phyloP scores from a whole-genome alignment of 2,329 filamentous ascomycete species.

The Cladosporium sp. region DNA sequence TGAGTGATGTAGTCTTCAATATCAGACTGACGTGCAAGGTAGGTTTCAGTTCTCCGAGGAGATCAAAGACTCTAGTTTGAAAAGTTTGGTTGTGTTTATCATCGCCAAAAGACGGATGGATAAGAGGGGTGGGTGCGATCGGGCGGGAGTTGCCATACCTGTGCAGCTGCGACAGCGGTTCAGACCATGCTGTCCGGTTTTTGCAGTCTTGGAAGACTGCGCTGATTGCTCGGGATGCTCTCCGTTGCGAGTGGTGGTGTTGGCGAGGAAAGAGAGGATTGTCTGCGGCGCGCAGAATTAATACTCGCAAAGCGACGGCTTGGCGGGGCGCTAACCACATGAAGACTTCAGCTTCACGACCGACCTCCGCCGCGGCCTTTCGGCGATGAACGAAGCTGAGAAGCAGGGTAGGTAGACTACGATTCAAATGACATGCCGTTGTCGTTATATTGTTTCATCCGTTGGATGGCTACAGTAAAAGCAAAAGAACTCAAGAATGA shows the following conservation, averaged over 20 bases:
- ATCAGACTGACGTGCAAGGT: slow-evolving; percentile 88
- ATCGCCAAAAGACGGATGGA: slow-evolving; percentile 51
- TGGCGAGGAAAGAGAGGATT: not conserved
- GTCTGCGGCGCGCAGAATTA: not conserved
- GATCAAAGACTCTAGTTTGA: slow-evolving; percentile 98
- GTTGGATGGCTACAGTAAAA: not conserved
- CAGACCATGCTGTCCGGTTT: slow-evolving; percentile 18
- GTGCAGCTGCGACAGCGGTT: slow-evolving; percentile 14
- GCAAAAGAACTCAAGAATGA: not conserved
- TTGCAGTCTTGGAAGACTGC: slow-evolving; percentile 6
- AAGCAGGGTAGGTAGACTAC: not conserved
- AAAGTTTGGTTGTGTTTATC: slow-evolving; percentile 70
- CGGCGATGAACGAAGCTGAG: not conserved
- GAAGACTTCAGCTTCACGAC: not conserved
- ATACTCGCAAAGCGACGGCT: not conserved
- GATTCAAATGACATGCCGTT: too few relatives aligned
- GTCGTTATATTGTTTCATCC: too few relatives aligned
- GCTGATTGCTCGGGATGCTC: not conserved
- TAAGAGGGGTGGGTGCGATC: not conserved
- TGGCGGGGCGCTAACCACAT: not conserved
- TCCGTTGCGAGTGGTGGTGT: slow-evolving; percentile 8
- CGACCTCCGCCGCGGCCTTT: not conserved
- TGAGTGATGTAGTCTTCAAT: slow-evolving; percentile 10
- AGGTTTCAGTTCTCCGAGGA: slow-evolving; percentile 74
- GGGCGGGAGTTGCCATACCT: slow-evolving; percentile 10